These are phyloP conservation scores for Kwoniella botswanensis DNA, from an alignment of 768 basidiomycete species.

Conservation along the genomic window DNA sequence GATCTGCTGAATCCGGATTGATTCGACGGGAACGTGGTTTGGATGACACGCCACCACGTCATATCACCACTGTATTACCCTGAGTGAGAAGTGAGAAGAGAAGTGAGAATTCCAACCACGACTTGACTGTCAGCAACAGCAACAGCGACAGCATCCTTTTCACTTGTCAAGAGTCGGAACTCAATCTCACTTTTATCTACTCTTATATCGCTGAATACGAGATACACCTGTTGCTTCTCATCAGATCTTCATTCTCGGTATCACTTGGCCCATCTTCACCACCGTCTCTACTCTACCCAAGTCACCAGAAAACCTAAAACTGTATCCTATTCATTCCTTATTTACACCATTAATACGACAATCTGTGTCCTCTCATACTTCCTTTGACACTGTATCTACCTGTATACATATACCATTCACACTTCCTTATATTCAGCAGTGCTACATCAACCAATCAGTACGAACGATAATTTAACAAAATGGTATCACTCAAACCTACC, in stretches of 20 bases:
- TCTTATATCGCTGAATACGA: too few species aligned
- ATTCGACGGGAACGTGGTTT: background rate
- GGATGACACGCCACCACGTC: conserved; percentile 11
- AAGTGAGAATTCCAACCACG: background rate
- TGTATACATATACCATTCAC: background rate
- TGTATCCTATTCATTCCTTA: background rate
- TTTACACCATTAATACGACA: background rate
- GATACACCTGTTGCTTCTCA: background rate
- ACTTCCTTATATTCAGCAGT: too few species aligned
- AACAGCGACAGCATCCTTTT: background rate
- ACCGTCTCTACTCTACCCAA: background rate
- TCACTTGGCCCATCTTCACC: background rate
- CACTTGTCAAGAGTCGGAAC: too few species aligned
- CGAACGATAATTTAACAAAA: background rate
- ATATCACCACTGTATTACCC: background rate
- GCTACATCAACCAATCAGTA: background rate
- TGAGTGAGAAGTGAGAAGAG: background rate
- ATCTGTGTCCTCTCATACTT: background rate
- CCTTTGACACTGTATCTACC: background rate
- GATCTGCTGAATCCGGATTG: background rate
- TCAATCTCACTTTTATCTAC: too few species aligned
- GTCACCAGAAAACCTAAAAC: background rate
- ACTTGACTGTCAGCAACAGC: background rate
- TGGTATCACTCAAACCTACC: conserved; percentile 19
- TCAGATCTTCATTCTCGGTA: too few species aligned